A percentile compares a stretch with the other conserved stretches of the same genome.
These are phyloP conservation scores for Phialophora expanda DNA, from an alignment of 2,329 filamentous ascomycete species.

Conservation along the genomic window DNA sequence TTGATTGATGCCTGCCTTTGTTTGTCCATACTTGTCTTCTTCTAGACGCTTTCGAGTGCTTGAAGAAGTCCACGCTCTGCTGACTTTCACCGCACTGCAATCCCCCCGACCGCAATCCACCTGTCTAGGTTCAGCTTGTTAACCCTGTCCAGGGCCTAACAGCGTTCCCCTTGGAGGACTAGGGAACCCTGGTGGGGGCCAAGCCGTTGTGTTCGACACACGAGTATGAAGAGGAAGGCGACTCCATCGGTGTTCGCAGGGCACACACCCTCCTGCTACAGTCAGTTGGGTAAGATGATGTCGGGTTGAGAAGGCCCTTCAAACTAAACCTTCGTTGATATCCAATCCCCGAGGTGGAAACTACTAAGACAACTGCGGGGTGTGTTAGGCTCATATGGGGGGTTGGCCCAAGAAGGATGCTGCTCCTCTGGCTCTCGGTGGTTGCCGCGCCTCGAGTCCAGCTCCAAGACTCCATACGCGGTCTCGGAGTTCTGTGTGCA, in stretches of 20 bases:
- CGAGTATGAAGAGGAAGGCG: neutral
- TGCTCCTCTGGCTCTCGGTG: neutral
- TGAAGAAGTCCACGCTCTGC: neutral
- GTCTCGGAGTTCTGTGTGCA: too few relatives aligned
- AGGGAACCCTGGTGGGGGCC: conserved; percentile 72
- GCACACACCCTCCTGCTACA: neutral
- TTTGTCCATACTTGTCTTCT: neutral
- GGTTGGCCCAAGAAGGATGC: neutral
- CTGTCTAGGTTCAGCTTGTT: conserved; percentile 70
- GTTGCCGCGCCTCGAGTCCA: too few relatives aligned
- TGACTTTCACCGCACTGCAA: neutral
- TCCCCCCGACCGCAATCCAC: conserved; percentile 66
- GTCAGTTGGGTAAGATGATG: too few relatives aligned
- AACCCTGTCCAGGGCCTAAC: conserved; percentile 69
- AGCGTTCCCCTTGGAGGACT: conserved; percentile 70
- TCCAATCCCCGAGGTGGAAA: neutral
- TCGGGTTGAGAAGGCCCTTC: neutral
- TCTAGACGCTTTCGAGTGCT: neutral
- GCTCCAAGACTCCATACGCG: neutral
- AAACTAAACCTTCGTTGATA: neutral
- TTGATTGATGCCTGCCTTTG: neutral
- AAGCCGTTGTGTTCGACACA: neutral
- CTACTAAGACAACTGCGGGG: neutral
- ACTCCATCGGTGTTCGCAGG: neutral
- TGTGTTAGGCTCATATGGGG: neutral